Percentiles rank a stretch among this genome's conserved stretches.
These are phyloP conservation scores for Rhodotorula taiwanensis DNA, from an alignment of 768 basidiomycete species.

Conservation along the genomic window DNA sequence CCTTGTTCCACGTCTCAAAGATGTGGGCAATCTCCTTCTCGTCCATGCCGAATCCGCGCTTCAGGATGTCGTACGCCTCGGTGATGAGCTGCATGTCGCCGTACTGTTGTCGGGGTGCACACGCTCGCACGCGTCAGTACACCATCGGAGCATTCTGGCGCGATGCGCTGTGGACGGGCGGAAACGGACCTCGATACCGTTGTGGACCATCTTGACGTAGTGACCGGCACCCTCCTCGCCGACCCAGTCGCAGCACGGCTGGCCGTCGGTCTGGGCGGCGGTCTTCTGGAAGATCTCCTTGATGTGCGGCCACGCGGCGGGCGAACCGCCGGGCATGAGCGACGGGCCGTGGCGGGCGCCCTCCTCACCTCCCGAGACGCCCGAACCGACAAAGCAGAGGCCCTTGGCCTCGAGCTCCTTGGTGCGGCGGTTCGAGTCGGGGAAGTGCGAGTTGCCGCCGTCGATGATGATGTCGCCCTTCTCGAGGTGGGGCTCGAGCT, in stretches of 20 bases:
- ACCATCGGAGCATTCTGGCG: not conserved
- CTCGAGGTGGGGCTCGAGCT: constrained; percentile 83
- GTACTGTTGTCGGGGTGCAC: constrained; percentile 26
- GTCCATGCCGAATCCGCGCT: constrained; percentile 78
- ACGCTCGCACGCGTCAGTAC: not conserved
- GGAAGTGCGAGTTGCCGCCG: constrained; percentile 98
- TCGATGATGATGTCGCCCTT: constrained; percentile 98
- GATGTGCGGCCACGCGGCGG: constrained; percentile 90
- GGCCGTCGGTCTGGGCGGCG: constrained; percentile 85
- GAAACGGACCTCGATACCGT: constrained; percentile 73
- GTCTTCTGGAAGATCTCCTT: constrained; percentile 99
- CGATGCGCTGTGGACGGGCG: too few relatives aligned
- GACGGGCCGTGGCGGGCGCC: constrained; percentile 95
- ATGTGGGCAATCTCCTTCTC: constrained; percentile 91
- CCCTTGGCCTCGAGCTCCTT: constrained; percentile 91
- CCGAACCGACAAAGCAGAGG: constrained; percentile 92
- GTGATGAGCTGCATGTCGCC: constrained; percentile 97
- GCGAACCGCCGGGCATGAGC: constrained; percentile 96
- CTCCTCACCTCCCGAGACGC: constrained; percentile 99
- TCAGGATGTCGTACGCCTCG: constrained; percentile 97
- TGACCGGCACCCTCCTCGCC: constrained; percentile 63
- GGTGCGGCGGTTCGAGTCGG: constrained; percentile 91
- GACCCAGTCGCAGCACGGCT: constrained; percentile 99
- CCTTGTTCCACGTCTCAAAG: constrained; percentile 93
- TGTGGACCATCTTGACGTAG: constrained; percentile 99